Conservation (phyloP, 2,329 filamentous ascomycete species). For the Alternaria triticina region DNA sequence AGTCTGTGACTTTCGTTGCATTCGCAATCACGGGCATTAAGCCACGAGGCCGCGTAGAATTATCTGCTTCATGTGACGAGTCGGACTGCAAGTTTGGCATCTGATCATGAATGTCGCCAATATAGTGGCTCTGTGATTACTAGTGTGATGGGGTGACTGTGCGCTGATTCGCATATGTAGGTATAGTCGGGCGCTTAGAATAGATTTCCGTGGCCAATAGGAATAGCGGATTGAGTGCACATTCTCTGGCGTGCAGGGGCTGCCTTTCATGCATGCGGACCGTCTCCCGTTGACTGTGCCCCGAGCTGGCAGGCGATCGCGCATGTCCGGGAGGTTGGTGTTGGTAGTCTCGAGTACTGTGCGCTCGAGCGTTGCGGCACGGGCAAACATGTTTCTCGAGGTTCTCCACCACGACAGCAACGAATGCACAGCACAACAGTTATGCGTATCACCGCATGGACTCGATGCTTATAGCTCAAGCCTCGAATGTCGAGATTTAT, state of each 20-base stretch:
- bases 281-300: conserved; percentile 34
- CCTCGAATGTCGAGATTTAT: conserved; percentile 10
- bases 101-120: not conserved
- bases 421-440: not conserved
- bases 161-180: conserved; percentile 10
- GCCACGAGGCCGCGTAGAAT: conserved; percentile 15
- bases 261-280: conserved; percentile 29
- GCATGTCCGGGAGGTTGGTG: conserved; percentile 8
- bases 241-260: conserved; percentile 18
- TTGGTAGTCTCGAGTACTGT: conserved; percentile 3
- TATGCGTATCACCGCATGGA: not conserved
- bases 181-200: conserved; percentile 21
- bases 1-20: conserved; percentile 18
- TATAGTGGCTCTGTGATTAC: conserved; percentile 5
- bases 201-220: conserved; percentile 14
- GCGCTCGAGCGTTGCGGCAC: conserved; percentile 14
- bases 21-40: not conserved
- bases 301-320: conserved; percentile 16
- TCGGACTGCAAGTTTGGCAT: not conserved
- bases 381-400: conserved; percentile 22
- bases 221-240: not conserved
- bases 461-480: not conserved
- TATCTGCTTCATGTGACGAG: not conserved
- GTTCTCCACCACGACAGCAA: not conserved
- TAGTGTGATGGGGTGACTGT: conserved; percentile 17